These are phyloP conservation scores for Calonectria pseudoreteaudii DNA, from an alignment of 2,329 filamentous ascomycete genomes.

Conservation along the genomic window DNA sequence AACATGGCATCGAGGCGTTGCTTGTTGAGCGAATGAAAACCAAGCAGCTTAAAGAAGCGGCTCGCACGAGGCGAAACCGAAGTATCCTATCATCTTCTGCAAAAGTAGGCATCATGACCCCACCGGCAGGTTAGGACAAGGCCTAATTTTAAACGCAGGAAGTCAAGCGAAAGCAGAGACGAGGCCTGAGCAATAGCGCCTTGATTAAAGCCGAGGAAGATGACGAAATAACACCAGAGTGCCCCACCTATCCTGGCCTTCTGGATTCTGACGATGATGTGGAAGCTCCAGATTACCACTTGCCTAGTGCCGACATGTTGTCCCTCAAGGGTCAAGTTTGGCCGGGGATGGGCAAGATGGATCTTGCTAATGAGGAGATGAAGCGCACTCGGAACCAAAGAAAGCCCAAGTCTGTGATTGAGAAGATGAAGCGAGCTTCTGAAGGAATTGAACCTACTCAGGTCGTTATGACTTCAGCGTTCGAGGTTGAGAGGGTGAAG, in stretches of 20 bases:
- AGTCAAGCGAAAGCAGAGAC: slow-evolving; percentile 47
- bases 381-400: slow-evolving; percentile 82
- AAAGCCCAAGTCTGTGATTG: slow-evolving; percentile 78
- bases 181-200: slow-evolving; percentile 30
- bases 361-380: slow-evolving; percentile 80
- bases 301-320: slow-evolving; percentile 45
- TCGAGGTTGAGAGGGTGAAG: slow-evolving; percentile 63
- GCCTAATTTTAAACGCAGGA: slow-evolving; percentile 20
- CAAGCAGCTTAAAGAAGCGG: slow-evolving; percentile 76
- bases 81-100: slow-evolving; percentile 30
- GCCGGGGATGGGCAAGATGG: slow-evolving; percentile 85
- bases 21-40: slow-evolving; percentile 82
- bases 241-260: slow-evolving; percentile 44
- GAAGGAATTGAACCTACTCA: slow-evolving; percentile 73
- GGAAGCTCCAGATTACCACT: slow-evolving; percentile 44
- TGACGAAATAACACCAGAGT: slow-evolving; percentile 40
- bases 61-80: slow-evolving; percentile 62
- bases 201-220: slow-evolving; percentile 46
- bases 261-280: slow-evolving; percentile 44
- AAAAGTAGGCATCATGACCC: slow-evolving; percentile 33
- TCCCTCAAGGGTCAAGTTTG: slow-evolving; percentile 78
- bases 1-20: slow-evolving; percentile 76
- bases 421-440: slow-evolving; percentile 74
- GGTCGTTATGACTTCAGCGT: slow-evolving; percentile 68
- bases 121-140: no score